Evolutionary conservation across 2,329 filamentous ascomycete genomes (phyloP).

Genomic region (Penicillium verrucosum): DNA sequence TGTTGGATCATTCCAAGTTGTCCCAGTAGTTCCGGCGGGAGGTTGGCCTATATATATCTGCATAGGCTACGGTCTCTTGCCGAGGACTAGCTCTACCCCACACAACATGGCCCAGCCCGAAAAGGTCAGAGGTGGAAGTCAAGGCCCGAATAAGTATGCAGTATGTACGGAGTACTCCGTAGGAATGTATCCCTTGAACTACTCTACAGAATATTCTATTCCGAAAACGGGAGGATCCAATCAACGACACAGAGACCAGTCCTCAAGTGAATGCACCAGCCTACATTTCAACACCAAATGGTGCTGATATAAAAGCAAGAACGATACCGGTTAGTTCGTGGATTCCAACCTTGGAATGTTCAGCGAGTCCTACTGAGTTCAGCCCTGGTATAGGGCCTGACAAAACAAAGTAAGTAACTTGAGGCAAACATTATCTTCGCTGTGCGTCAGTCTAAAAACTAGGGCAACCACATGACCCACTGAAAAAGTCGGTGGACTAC

Average conservation of each 20-base stretch:
- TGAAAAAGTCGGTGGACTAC: background rate
- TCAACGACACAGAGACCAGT: background rate
- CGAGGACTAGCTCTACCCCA: background rate
- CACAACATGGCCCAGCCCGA: background rate
- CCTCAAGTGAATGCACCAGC: background rate
- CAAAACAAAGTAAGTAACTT: background rate
- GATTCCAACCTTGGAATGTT: background rate
- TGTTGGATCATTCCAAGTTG: constrained; percentile 6
- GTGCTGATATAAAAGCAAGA: background rate
- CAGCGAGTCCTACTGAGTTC: background rate
- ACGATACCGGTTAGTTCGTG: too few species aligned
- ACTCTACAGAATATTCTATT: background rate
- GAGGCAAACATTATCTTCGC: background rate
- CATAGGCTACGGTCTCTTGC: background rate
- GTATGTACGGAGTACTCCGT: background rate
- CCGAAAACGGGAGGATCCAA: background rate
- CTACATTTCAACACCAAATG: background rate
- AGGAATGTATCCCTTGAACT: too few species aligned
- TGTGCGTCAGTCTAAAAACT: background rate
- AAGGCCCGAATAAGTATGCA: background rate
- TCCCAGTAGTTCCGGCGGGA: background rate
- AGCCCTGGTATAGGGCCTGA: background rate
- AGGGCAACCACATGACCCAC: background rate
- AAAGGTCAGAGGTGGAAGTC: background rate
- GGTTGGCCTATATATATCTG: background rate